phyloP scores from a whole-genome alignment of 768 basidiomycete species.

The Termitomyces sp. region DNA sequence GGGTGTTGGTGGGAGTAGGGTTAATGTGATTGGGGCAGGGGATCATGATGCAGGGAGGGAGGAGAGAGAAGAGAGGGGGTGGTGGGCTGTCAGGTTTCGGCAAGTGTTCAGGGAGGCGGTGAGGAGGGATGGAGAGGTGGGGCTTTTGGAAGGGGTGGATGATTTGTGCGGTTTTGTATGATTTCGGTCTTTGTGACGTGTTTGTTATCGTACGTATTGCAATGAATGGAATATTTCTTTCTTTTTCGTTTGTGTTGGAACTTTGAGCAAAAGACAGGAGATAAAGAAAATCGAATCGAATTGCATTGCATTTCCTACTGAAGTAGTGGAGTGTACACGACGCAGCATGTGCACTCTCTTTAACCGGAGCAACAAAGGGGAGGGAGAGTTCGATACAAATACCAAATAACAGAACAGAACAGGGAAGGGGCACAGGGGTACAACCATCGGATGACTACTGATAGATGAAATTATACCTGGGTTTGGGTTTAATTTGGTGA shows the following conservation, averaged over 20 bases:
- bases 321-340: conserved; percentile 1
- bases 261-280: no score
- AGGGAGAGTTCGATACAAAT: no score
- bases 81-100: conserved; percentile 71
- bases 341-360: conserved; percentile 7
- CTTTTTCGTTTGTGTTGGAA: no score
- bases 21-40: not conserved
- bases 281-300: no score
- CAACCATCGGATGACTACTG: conserved; percentile 43
- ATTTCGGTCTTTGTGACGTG: no score
- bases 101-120: conserved; percentile 46
- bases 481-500: no score
- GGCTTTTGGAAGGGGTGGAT: no score
- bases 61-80: conserved; percentile 68
- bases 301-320: no score
- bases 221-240: no score
- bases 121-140: not conserved
- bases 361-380: not conserved
- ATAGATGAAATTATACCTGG: conserved; percentile 78
- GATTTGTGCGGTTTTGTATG: no score
- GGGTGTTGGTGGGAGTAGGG: conserved; percentile 20
- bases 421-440: not conserved
- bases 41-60: conserved; percentile 18
- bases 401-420: no score
- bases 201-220: no score